Evolutionary conservation across 352 stramenopile genomes (phyloP).

Genomic region (Globisporangium lucens): DNA sequence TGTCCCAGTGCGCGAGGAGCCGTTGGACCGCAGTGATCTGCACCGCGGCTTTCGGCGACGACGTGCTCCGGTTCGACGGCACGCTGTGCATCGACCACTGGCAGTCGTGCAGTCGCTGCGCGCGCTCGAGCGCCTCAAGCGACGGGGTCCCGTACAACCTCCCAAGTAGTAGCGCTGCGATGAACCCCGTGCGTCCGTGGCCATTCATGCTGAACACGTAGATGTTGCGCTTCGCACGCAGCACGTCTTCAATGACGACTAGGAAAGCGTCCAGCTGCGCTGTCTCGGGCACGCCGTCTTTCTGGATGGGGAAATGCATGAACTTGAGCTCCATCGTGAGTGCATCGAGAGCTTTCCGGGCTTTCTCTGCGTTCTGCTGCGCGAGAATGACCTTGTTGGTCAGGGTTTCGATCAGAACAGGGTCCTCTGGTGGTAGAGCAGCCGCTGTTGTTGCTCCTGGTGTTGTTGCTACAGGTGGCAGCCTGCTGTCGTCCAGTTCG

Average conservation of each 20-base stretch:
- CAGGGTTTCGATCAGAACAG: conserved; percentile 26
- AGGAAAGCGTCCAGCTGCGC: conserved; percentile 31
- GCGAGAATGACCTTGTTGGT: conserved; percentile 45
- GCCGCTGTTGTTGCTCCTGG: neutral
- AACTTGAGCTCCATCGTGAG: conserved; percentile 52
- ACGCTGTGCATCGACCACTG: conserved; percentile 33
- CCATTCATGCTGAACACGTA: conserved; percentile 75
- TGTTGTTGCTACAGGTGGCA: neutral
- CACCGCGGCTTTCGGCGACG: conserved; percentile 45
- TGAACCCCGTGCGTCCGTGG: conserved; percentile 66
- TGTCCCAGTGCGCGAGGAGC: conserved; percentile 49
- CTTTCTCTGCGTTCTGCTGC: conserved; percentile 42
- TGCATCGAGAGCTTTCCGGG: conserved; percentile 25
- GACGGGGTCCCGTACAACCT: conserved; percentile 64
- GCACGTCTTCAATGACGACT: conserved; percentile 34
- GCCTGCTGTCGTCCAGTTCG: conserved; percentile 23
- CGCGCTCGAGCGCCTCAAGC: conserved; percentile 54
- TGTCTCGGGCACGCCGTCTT: conserved; percentile 28
- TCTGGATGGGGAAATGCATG: conserved; percentile 48
- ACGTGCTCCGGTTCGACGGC: conserved; percentile 30
- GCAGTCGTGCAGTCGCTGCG: conserved; percentile 68
- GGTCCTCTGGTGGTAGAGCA: neutral
- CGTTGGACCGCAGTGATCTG: conserved; percentile 48
- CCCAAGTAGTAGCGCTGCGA: conserved; percentile 63
- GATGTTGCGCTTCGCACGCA: conserved; percentile 54